These are phyloP conservation scores for Leccinum rimulosum DNA, from an alignment of 768 basidiomycete genomes.

Conservation along the genomic window DNA sequence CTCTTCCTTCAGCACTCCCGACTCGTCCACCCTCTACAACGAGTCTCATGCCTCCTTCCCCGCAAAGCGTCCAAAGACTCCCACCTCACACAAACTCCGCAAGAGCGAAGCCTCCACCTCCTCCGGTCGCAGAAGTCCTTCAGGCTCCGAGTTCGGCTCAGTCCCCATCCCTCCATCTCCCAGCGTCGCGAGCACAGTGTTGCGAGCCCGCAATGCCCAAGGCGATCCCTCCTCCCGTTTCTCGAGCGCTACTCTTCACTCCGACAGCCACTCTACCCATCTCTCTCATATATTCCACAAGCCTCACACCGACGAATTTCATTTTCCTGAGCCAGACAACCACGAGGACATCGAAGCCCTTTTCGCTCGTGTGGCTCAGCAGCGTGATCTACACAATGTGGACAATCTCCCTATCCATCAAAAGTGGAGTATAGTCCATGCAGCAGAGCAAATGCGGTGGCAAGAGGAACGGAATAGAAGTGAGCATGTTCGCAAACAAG, in stretches of 20 bases:
- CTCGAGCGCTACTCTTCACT: conserved; percentile 41
- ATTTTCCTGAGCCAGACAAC: conserved; percentile 72
- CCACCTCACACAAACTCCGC: conserved; percentile 34
- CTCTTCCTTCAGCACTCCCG: conserved; percentile 54
- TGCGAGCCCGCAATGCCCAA: conserved; percentile 54
- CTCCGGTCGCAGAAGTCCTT: conserved; percentile 48
- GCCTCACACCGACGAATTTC: conserved; percentile 55
- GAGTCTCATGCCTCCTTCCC: conserved; percentile 44
- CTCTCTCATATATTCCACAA: conserved; percentile 55
- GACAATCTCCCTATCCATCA: conserved; percentile 68
- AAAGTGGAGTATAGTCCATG: conserved; percentile 91
- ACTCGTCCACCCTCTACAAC: conserved; percentile 59
- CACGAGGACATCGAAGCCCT: conserved; percentile 77
- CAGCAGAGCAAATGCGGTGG: conserved; percentile 78
- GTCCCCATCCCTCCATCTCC: conserved; percentile 34
- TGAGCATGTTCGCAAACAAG: conserved; percentile 58
- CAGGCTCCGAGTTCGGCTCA: conserved; percentile 53
- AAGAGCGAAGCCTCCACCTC: conserved; percentile 58
- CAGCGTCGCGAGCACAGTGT: conserved; percentile 33
- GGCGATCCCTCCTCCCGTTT: conserved; percentile 63
- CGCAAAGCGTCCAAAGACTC: conserved; percentile 35
- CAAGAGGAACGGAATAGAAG: conserved; percentile 66
- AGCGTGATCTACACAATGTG: conserved; percentile 61
- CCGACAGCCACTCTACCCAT: conserved; percentile 43
- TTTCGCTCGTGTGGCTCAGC: conserved; percentile 75